Percentiles rank a stretch among this genome's conserved stretches.
phyloP scores from a whole-genome alignment of 441 rosid species.

The Populus trichocarpa region DNA sequence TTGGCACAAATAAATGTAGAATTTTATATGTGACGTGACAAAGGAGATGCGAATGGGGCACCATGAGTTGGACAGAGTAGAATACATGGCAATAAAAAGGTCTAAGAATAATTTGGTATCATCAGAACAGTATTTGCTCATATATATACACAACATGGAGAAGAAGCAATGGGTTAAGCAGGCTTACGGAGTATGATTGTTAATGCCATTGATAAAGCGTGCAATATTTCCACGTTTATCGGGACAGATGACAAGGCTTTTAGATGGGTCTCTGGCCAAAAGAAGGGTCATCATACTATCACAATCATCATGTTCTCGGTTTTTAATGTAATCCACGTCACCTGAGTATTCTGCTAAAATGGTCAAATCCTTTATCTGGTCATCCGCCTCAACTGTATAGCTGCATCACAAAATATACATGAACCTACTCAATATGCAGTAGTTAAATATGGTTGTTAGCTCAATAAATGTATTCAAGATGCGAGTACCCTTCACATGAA shows the following conservation, averaged over 20 bases:
- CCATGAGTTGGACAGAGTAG: background rate
- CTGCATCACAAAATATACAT: slow-evolving; percentile 41
- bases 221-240: slow-evolving; percentile 86
- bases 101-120: background rate
- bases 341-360: slow-evolving; percentile 80
- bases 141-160: background rate
- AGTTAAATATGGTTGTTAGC: slow-evolving; percentile 5
- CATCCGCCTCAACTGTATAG: slow-evolving; percentile 79
- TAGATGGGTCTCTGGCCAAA: slow-evolving; percentile 57
- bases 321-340: slow-evolving; percentile 74
- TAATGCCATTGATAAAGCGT: slow-evolving; percentile 84
- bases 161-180: slow-evolving; percentile 10
- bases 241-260: slow-evolving; percentile 78
- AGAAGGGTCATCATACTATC: slow-evolving; percentile 94
- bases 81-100: slow-evolving; percentile 2
- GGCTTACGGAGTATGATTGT: slow-evolving; percentile 74
- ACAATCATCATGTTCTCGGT: slow-evolving; percentile 77
- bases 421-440: slow-evolving; percentile 8
- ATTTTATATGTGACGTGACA: background rate
- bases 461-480: slow-evolving; percentile 13
- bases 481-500: slow-evolving; percentile 77
- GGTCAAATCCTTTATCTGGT: slow-evolving; percentile 78
- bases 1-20: background rate
- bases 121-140: background rate
- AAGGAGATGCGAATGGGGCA: background rate